A percentile compares a stretch with the other conserved stretches of the same genome.
Evolutionary conservation across 331 rosid species (phyloP).

Genomic region (Pyracantha coccinea): DNA sequence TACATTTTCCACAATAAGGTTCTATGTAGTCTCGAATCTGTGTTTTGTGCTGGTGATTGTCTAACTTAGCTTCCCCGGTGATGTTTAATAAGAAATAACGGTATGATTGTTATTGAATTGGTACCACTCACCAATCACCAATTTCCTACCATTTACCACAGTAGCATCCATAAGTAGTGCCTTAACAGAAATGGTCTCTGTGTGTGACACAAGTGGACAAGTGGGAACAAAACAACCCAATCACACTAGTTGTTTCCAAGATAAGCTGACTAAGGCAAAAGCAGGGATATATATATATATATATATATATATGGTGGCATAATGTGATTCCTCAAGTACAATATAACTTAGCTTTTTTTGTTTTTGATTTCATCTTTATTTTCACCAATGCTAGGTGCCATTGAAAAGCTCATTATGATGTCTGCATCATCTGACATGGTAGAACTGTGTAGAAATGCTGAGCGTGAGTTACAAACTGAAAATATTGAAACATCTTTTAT

Average conservation of each 20-base stretch:
- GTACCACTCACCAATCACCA: too few species aligned
- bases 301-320: neutral
- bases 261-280: neutral
- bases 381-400: conserved; percentile 35
- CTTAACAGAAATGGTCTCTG: neutral
- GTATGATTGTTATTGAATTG: too few species aligned
- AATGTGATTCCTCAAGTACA: neutral
- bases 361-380: too few species aligned
- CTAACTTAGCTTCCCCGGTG: neutral
- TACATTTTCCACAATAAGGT: neutral
- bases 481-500: conserved; percentile 46
- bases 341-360: neutral
- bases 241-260: neutral
- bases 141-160: too few species aligned
- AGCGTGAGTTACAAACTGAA: conserved; percentile 15
- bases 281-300: neutral
- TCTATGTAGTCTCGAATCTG: neutral
- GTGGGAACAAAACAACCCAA: neutral
- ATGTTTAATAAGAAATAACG: too few species aligned
- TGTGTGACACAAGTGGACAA: neutral
- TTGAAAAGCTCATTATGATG: conserved; percentile 74
- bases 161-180: neutral
- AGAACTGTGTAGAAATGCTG: conserved; percentile 47
- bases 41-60: neutral
- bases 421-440: conserved; percentile 80